Evolutionary conservation across 163 green algal species (phyloP).

Genomic region (Prototheca wickerhamii): DNA sequence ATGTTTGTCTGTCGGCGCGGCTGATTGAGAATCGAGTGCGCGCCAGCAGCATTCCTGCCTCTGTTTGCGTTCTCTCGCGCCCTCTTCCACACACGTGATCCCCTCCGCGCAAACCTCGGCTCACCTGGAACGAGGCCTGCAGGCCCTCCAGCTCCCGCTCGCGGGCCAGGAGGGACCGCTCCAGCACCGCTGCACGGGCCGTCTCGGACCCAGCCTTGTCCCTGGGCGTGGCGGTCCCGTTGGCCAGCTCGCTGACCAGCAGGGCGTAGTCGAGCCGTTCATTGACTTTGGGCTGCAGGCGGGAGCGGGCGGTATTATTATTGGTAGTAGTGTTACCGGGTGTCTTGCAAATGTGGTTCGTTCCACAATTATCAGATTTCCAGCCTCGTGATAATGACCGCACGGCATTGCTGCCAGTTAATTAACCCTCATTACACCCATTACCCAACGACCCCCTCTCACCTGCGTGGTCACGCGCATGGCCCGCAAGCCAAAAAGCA

Average conservation of each 20-base stretch:
- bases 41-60: too few relatives aligned
- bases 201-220: neutral
- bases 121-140: slow-evolving; percentile 19
- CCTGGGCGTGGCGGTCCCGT: neutral
- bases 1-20: neutral
- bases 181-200: slow-evolving; percentile 8
- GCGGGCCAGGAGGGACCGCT: slow-evolving; percentile 35
- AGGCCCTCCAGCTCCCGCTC: slow-evolving; percentile 34
- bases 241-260: neutral
- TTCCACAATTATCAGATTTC: too few relatives aligned
- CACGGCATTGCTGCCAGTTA: too few relatives aligned
- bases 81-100: neutral
- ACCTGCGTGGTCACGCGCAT: slow-evolving; percentile 67
- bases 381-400: too few relatives aligned
- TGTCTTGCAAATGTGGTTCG: too few relatives aligned
- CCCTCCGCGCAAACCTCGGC: neutral
- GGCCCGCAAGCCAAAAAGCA: slow-evolving; percentile 71
- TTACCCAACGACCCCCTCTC: neutral
- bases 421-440: too few relatives aligned
- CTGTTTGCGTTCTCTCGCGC: too few relatives aligned
- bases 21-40: too few relatives aligned
- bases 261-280: slow-evolving; percentile 46
- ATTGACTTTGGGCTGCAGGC: slow-evolving; percentile 46
- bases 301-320: too few relatives aligned
- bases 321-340: too few relatives aligned